Evolutionary conservation across 1,139 yeast genomes (phyloP).

Genomic region (Candida sojae): DNA sequence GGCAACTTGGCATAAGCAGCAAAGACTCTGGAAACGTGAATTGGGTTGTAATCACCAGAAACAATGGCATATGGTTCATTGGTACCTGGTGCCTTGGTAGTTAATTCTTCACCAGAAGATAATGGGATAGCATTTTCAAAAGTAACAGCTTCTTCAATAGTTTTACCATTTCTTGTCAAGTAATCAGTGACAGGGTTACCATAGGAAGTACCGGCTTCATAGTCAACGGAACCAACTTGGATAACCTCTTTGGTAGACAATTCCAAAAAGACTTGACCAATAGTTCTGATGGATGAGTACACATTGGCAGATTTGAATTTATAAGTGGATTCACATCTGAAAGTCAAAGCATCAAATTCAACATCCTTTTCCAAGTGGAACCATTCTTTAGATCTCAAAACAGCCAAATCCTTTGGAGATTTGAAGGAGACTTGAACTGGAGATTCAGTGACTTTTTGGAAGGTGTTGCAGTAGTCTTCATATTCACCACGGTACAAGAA

Average conservation of each 20-base stretch:
- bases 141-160: slow-evolving; percentile 90
- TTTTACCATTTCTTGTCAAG: slow-evolving; percentile 85
- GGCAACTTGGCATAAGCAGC: slow-evolving; percentile 92
- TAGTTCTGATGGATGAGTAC: slow-evolving; percentile 77
- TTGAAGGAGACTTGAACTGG: slow-evolving; percentile 78
- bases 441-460: slow-evolving; percentile 84
- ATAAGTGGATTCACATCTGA: slow-evolving; percentile 86
- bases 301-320: slow-evolving; percentile 76
- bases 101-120: slow-evolving; percentile 72
- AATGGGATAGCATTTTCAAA: slow-evolving; percentile 92
- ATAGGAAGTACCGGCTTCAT: slow-evolving; percentile 88
- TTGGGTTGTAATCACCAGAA: slow-evolving; percentile 98
- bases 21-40: slow-evolving; percentile 94
- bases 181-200: slow-evolving; percentile 98
- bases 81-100: slow-evolving; percentile 76
- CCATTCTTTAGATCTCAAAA: slow-evolving; percentile 96
- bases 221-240: slow-evolving; percentile 83
- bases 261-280: slow-evolving; percentile 85
- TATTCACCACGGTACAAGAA: slow-evolving; percentile 96
- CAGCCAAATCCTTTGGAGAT: slow-evolving; percentile 87
- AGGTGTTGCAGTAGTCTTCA: slow-evolving; percentile 85
- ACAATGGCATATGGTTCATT: slow-evolving; percentile 97
- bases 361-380: slow-evolving; percentile 76
- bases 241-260: slow-evolving; percentile 90
- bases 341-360: slow-evolving; percentile 80